A percentile compares a stretch with the other conserved stretches of the same genome.
Evolutionary conservation across 148 eudicot genomes (phyloP).

Genomic region (Rhododendron williamsianum): DNA sequence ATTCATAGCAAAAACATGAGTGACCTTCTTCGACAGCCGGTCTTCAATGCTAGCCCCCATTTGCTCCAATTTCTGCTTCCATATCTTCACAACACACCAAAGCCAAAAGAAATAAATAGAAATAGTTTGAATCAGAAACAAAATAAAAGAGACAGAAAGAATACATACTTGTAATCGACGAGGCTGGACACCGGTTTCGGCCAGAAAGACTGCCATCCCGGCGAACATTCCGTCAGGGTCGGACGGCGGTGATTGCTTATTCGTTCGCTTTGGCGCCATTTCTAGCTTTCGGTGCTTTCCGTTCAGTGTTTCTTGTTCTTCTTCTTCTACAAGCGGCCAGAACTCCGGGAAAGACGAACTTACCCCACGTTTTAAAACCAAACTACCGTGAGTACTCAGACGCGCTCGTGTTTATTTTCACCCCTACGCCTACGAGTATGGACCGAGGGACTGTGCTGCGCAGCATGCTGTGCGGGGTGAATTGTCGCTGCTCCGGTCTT

Average conservation of each 20-base stretch:
- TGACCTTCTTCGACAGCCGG: constrained; percentile 44
- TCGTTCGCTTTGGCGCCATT: constrained; percentile 48
- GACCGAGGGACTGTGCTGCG: too few species aligned
- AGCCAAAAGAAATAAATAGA: neutral
- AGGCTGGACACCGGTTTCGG: constrained; percentile 51
- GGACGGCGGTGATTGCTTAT: constrained; percentile 29
- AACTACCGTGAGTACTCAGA: too few species aligned
- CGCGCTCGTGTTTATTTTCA: neutral
- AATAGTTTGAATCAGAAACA: too few species aligned
- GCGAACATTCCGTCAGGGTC: constrained; percentile 67
- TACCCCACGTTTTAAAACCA: neutral
- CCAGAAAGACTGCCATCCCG: constrained; percentile 59
- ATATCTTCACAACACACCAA: constrained; percentile 44
- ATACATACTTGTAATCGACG: constrained; percentile 67
- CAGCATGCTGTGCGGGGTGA: too few species aligned
- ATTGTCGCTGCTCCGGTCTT: too few species aligned
- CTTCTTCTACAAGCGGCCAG: neutral
- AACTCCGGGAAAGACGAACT: neutral
- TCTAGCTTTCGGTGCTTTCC: neutral
- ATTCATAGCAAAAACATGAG: constrained; percentile 67
- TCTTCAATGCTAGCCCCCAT: constrained; percentile 79
- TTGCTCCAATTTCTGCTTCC: constrained; percentile 82
- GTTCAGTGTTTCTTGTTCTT: neutral
- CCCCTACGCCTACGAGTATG: too few species aligned
- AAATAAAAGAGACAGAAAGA: neutral